phyloP scores from a whole-genome alignment of 371 early-diverging fungal genomes.

The Mucor plumbeus region DNA sequence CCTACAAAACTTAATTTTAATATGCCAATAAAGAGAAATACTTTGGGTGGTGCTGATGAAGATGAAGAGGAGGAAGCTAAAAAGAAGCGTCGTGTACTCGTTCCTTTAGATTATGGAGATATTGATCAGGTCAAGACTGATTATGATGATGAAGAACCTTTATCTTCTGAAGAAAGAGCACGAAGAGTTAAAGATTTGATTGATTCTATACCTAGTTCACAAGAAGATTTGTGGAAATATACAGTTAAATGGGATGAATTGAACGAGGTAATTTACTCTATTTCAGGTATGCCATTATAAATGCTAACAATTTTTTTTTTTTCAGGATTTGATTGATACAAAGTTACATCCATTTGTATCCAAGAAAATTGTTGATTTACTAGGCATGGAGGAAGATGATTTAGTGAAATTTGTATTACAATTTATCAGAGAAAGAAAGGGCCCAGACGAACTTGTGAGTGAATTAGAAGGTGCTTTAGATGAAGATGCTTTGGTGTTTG shows the following conservation, averaged over 20 bases:
- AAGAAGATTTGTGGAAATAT: slow-evolving; percentile 77
- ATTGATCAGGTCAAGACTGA: slow-evolving; percentile 19
- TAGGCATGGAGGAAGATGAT: slow-evolving; percentile 77
- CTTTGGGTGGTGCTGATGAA: slow-evolving; percentile 59
- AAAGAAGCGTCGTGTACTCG: slow-evolving; percentile 62
- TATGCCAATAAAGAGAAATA: slow-evolving; percentile 47
- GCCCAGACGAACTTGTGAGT: slow-evolving; percentile 62
- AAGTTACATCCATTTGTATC: slow-evolving; percentile 78
- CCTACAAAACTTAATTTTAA: slow-evolving; percentile 58
- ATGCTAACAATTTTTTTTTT: not conserved
- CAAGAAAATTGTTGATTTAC: slow-evolving; percentile 78
- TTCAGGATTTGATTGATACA: slow-evolving; percentile 55
- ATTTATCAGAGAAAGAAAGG: slow-evolving; percentile 58
- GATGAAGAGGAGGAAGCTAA: slow-evolving; percentile 62
- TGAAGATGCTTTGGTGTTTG: slow-evolving; percentile 82
- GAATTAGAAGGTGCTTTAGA: slow-evolving; percentile 80
- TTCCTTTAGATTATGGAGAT: slow-evolving; percentile 66
- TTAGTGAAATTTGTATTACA: slow-evolving; percentile 74
- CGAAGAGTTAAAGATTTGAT: slow-evolving; percentile 69
- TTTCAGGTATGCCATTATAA: not conserved
- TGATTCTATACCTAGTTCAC: slow-evolving; percentile 79
- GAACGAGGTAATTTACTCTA: slow-evolving; percentile 60
- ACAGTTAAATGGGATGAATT: slow-evolving; percentile 78
- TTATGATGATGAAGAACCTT: slow-evolving; percentile 29
- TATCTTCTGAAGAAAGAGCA: slow-evolving; percentile 61